Evolutionary conservation across 1,139 yeast species (phyloP), one percentile per base, ranked within the genome.

Genomic region (Lodderomyces margitis): DNA sequence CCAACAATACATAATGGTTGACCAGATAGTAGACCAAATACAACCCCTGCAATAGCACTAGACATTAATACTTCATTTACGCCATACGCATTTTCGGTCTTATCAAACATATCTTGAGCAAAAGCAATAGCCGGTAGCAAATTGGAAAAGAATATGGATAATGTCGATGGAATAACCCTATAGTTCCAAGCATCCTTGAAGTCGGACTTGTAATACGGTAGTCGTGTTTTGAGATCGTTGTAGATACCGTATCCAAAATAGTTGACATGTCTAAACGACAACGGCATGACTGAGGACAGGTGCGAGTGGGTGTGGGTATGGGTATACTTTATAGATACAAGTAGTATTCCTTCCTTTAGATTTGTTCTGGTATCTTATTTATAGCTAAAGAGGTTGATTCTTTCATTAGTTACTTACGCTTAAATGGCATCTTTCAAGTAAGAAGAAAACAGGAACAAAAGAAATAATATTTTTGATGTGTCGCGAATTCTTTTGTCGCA

Each of bases 1-100:
- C 98, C 98, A n/a, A 92, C 98, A 25, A 92, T 87, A 55, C 96
- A 87, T 28, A 92, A 64, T 0, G 98, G 98, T 53, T 91, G 96
- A 0, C 98, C 98, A 0, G 86, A 74, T 44, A 91, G 69, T 5
- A 86, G 55, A 0, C 98, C 97, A 69, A 92, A 92, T 2, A 85
- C 81, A 5, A 91, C 77, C 0, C 98, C 98, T 0, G 88, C 98
- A 54, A 92, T 62, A 0, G 96, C 96, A 25, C 91, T 80, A 17
- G 95, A 75, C 57, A 92, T 59, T 25, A 92, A 66, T 2, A 91
- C 86, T 57, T 92, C 98, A 57, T 92, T 92, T 2, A 92, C 86
- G 2, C 98, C 98, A 56, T 87, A 92, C 20, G 91, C 75, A 52
- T 86, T 81, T 44, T 85, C 66, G 0, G 98, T 92, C 46, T 87